phyloP scores from a whole-genome alignment of 768 basidiomycete genomes.

The Calocybe gangraenosa region DNA sequence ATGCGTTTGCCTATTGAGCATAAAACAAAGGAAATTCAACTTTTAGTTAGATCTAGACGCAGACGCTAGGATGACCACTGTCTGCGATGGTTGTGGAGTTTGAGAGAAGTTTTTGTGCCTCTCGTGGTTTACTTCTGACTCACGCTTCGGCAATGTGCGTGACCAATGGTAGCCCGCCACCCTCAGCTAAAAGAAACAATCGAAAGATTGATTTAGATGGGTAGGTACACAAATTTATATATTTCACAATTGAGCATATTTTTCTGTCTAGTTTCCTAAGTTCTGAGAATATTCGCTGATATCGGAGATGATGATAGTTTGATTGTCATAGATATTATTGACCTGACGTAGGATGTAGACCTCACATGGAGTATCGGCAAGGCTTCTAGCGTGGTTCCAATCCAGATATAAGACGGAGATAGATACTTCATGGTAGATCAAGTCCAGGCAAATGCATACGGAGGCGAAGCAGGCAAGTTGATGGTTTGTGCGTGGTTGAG shows the following conservation, averaged over 20 bases:
- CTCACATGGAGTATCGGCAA: too few relatives aligned
- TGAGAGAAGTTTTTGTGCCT: not conserved
- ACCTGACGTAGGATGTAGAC: too few relatives aligned
- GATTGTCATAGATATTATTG: too few relatives aligned
- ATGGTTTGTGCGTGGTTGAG: not conserved
- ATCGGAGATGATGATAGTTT: too few relatives aligned
- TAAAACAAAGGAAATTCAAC: conserved; percentile 41
- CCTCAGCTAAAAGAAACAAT: too few relatives aligned
- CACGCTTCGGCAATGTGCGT: not conserved
- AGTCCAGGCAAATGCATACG: not conserved
- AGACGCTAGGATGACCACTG: conserved; percentile 11
- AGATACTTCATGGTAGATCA: not conserved
- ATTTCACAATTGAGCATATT: too few relatives aligned
- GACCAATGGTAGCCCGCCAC: too few relatives aligned
- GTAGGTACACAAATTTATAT: too few relatives aligned
- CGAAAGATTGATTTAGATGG: too few relatives aligned
- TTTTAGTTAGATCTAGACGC: conserved; percentile 7
- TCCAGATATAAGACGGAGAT: not conserved
- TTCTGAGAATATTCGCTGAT: too few relatives aligned
- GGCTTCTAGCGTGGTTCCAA: too few relatives aligned
- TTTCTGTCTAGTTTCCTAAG: too few relatives aligned
- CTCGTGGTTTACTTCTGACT: not conserved
- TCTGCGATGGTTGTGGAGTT: conserved; percentile 14
- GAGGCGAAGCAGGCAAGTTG: not conserved
- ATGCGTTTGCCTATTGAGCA: conserved; percentile 56